Base-by-base conservation (phyloP, 306 rosid species). In the Oxytropis ochrocephala region DNA sequence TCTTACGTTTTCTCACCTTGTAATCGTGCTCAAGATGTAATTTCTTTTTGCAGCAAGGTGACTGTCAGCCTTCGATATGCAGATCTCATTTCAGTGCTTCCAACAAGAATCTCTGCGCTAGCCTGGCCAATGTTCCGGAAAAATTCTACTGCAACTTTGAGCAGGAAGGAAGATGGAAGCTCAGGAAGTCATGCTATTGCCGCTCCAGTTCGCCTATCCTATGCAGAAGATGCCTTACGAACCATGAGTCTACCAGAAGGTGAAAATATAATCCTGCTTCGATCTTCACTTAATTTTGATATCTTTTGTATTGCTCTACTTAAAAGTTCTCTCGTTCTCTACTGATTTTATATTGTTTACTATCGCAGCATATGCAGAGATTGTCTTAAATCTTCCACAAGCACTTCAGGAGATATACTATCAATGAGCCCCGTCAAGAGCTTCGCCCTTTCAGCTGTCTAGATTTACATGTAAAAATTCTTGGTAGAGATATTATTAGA, bases 181-280 rank as follows among this genome's bases (percentile, higher is more conserved):
- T 11, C 74, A 36, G 85, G 78, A 67, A 76, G 75, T 78, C 87
- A 76, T 59, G 65, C 80, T 44, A n/a, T n/a, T n/a, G n/a, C n/a
- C n/a, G 48, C 79, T 42, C 95, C 97, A 35, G 50, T 87, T 56
- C 94, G 89, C 55, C 76, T 95, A 56, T 64, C 87, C 21, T 91
- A 91, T 58, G 99, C 97, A 6, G 99, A 95, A 79, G 96, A 89
- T 58, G 96, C 99, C 76, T 80, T 95, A 51, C 86, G 85, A 79
- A 83, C 82, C 63, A 81, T 78, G 92, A 95, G 99, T 84, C 79
- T 89, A 69, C 96, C 90, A 3, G 95, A 84, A 91, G 99, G 99
- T 89, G 71, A 42, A 64, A 55, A 46, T 79, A 8, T 65, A 16
- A 41, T 16, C 66, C 47, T 30, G 52, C 72, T 42, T 67, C 61